Percentiles rank a stretch among this genome's conserved stretches.
These are phyloP conservation scores for Periconia sp. DNA, from an alignment of 2,329 filamentous ascomycete genomes.

Conservation along the genomic window DNA sequence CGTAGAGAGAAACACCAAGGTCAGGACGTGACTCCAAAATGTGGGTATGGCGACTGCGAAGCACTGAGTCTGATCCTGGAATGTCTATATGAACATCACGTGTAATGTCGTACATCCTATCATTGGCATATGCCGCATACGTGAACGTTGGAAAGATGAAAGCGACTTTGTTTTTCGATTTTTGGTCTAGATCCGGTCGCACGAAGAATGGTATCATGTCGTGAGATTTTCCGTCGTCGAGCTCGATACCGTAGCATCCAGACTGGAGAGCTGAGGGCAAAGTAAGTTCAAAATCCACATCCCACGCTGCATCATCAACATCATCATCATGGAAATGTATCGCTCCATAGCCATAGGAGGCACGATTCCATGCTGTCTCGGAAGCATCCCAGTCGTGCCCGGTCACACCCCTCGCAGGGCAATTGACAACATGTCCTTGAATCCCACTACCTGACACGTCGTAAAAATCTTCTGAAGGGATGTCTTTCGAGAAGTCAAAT, in stretches of 20 bases:
- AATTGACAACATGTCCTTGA: conserved; percentile 35
- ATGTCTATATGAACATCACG: conserved; percentile 21
- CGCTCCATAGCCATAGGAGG: conserved; percentile 39
- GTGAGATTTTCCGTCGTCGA: conserved; percentile 17
- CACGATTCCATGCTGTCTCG: conserved; percentile 36
- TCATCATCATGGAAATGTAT: conserved; percentile 47
- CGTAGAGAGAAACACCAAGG: conserved; percentile 44
- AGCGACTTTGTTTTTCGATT: conserved; percentile 18
- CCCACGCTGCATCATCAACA: conserved; percentile 41
- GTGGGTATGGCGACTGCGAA: conserved; percentile 7
- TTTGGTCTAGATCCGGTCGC: conserved; percentile 18
- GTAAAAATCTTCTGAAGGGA: conserved; percentile 12
- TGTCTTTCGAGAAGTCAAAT: conserved; percentile 21
- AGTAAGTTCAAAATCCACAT: conserved; percentile 32
- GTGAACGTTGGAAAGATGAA: conserved; percentile 42
- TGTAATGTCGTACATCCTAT: conserved; percentile 37
- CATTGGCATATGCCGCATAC: conserved; percentile 45
- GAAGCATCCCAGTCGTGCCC: conserved; percentile 38
- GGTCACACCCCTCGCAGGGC: conserved; percentile 36
- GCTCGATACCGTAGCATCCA: conserved; percentile 33
- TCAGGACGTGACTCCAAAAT: conserved; percentile 25
- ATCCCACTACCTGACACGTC: conserved; percentile 27
- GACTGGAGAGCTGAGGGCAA: conserved; percentile 19
- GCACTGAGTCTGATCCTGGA: conserved; percentile 20
- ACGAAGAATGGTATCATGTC: conserved; percentile 42